Conservation (phyloP, 106 monocot species). For the Phalaenopsis aphrodite region DNA sequence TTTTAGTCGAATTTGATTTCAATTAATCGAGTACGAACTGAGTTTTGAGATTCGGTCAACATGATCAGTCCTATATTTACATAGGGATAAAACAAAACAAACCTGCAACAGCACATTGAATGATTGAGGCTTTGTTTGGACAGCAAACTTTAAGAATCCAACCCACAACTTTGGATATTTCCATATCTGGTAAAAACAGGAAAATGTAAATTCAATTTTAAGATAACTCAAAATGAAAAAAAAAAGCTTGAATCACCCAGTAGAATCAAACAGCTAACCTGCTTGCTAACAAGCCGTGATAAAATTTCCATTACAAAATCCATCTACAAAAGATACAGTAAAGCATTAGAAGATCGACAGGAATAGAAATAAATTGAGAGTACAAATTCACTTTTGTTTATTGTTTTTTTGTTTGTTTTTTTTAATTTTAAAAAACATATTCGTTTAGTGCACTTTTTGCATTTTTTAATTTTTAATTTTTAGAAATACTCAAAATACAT, state of each 20-base stretch:
- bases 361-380: background rate
- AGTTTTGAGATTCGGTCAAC: background rate
- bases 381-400: background rate
- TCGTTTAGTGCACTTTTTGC: too few species aligned
- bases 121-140: slow-evolving; percentile 84
- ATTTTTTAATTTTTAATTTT: too few species aligned
- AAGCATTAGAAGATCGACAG: slow-evolving; percentile 5
- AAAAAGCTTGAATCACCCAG: background rate
- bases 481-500: too few species aligned
- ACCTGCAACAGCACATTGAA: slow-evolving; percentile 89
- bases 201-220: background rate
- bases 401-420: too few species aligned
- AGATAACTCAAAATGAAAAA: background rate
- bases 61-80: background rate
- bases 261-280: slow-evolving; percentile 30
- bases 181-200: slow-evolving; percentile 67
- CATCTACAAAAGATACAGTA: slow-evolving; percentile 43
- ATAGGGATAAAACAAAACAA: slow-evolving; percentile 10
- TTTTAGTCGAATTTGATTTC: too few species aligned
- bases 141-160: slow-evolving; percentile 82
- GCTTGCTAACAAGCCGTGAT: slow-evolving; percentile 83
- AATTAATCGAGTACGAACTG: too few species aligned
- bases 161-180: slow-evolving; percentile 95
- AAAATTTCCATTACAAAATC: slow-evolving; percentile 98
- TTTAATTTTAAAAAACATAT: too few species aligned